These are phyloP conservation scores for Phialophora tarda DNA, from an alignment of 2,329 filamentous ascomycete genomes.

Conservation along the genomic window DNA sequence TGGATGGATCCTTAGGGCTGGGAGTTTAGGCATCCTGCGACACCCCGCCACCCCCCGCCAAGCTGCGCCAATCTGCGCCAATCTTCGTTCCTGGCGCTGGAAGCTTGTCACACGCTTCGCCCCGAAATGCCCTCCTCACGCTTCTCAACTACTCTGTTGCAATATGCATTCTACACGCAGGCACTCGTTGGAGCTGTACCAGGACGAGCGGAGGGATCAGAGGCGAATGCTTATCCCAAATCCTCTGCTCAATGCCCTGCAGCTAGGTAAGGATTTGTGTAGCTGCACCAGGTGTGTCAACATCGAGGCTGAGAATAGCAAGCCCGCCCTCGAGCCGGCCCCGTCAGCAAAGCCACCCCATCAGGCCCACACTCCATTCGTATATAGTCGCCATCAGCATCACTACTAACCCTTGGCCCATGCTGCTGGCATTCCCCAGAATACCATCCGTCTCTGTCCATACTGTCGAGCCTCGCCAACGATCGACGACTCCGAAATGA, in stretches of 20 bases:
- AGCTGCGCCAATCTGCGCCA: background rate
- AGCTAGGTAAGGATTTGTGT: background rate
- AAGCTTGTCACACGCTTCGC: background rate
- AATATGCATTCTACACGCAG: background rate
- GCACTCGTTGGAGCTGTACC: background rate
- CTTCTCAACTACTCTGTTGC: too few relatives aligned
- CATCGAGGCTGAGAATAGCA: background rate
- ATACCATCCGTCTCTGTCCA: background rate
- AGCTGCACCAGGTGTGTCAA: background rate
- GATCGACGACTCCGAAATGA: background rate
- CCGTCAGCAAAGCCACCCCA: conserved; percentile 15
- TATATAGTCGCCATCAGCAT: background rate
- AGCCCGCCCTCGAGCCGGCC: background rate
- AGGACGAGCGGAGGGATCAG: background rate
- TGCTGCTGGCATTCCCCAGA: background rate
- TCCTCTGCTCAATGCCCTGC: background rate
- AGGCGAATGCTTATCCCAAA: background rate
- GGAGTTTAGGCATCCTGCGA: background rate
- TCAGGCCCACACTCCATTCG: background rate
- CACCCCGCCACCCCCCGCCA: background rate
- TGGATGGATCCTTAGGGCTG: too few relatives aligned
- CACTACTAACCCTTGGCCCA: background rate
- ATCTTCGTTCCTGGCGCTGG: background rate
- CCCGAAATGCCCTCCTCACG: background rate
- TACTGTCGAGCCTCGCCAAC: background rate